Conservation (phyloP, 2,329 filamentous ascomycete species). For the Aspergillus aculeatinus region DNA sequence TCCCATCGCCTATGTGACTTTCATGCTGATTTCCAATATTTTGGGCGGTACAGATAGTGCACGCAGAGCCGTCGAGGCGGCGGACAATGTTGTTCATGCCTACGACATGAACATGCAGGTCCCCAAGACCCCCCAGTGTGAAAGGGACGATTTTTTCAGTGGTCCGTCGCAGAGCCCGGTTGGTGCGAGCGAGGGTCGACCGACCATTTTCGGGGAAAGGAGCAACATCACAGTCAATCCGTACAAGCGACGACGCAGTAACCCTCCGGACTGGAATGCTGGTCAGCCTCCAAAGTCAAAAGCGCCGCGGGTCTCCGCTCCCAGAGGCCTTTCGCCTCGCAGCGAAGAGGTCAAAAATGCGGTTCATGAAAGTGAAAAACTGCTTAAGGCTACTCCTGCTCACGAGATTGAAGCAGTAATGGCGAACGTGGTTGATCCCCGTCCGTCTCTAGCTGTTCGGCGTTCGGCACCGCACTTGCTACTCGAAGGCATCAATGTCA, state of each 20-base stretch:
- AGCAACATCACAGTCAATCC: slow-evolving; percentile 45
- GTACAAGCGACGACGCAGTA: slow-evolving; percentile 47
- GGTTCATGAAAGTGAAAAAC: slow-evolving; percentile 44
- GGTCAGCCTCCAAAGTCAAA: slow-evolving; percentile 39
- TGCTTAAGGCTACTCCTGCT: slow-evolving; percentile 36
- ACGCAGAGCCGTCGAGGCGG: slow-evolving; percentile 68
- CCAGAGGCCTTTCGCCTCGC: slow-evolving; percentile 38
- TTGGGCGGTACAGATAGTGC: slow-evolving; percentile 59
- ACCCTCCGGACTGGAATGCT: slow-evolving; percentile 36
- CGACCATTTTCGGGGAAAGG: slow-evolving; percentile 44
- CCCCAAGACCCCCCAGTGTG: slow-evolving; percentile 59
- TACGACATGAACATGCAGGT: slow-evolving; percentile 75
- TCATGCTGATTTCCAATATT: slow-evolving; percentile 7
- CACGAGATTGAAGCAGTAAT: slow-evolving; percentile 42
- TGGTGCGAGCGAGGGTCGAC: slow-evolving; percentile 34
- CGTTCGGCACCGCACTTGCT: slow-evolving; percentile 37
- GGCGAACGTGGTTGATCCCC: slow-evolving; percentile 38
- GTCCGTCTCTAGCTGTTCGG: slow-evolving; percentile 36
- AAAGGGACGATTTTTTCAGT: slow-evolving; percentile 35
- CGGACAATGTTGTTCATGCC: slow-evolving; percentile 73
- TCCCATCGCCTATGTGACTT: not conserved
- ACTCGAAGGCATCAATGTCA: slow-evolving; percentile 38
- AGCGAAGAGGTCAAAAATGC: slow-evolving; percentile 43
- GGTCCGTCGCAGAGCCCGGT: slow-evolving; percentile 24
- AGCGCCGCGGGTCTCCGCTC: slow-evolving; percentile 30